These are phyloP conservation scores for Aristolochia californica DNA, from an alignment of 164 flowering plant genomes.

Conservation along the genomic window DNA sequence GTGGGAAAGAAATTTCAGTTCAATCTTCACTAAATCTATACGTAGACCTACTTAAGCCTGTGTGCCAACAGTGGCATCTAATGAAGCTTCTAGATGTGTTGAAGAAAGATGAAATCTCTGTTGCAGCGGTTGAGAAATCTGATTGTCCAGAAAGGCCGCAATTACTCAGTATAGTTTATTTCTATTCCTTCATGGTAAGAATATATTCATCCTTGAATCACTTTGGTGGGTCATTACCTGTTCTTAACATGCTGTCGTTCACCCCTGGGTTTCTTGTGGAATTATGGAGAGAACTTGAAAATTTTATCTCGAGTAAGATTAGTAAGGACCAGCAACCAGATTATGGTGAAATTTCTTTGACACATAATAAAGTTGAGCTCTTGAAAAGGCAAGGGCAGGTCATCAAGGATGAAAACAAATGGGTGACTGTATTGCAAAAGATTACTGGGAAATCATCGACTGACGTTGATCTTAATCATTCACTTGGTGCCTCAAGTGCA, in stretches of 20 bases:
- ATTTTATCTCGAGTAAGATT: constrained; percentile 28
- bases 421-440: constrained; percentile 61
- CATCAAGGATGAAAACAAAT: constrained; percentile 52
- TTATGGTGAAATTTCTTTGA: too few relatives aligned
- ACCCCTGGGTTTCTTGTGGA: constrained; percentile 69
- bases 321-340: constrained; percentile 5
- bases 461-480: constrained; percentile 21
- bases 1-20: constrained; percentile 16
- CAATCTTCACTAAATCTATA: constrained; percentile 31
- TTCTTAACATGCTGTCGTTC: constrained; percentile 87
- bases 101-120: constrained; percentile 19
- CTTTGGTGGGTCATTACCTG: constrained; percentile 46
- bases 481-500: constrained; percentile 9
- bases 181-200: constrained; percentile 67
- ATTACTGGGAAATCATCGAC: constrained; percentile 55
- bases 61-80: constrained; percentile 88
- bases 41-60: constrained; percentile 54
- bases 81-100: constrained; percentile 37
- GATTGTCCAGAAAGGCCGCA: constrained; percentile 21
- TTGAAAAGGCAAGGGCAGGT: constrained; percentile 34
- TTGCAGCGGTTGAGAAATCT: constrained; percentile 5
- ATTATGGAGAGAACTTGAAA: constrained; percentile 62
- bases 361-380: constrained; percentile 11
- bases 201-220: constrained; percentile 58
- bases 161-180: constrained; percentile 53